phyloP scores from a whole-genome alignment of 2,329 filamentous ascomycete species.

The Colletotrichum trifolii region DNA sequence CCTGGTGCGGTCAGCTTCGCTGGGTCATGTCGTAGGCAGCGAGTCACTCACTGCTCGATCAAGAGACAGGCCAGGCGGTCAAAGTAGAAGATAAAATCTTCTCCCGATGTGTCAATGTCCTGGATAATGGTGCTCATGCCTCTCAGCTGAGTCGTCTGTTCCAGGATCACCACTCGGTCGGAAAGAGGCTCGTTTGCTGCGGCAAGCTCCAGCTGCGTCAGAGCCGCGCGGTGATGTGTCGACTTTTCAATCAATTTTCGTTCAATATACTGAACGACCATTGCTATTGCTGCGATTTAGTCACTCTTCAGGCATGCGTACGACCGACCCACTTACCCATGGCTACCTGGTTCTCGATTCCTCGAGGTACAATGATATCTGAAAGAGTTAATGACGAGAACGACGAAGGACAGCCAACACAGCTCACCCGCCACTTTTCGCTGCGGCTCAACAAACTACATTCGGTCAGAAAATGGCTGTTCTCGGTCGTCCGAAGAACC shows the following conservation, averaged over 20 bases:
- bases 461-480: not conserved
- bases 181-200: slow-evolving; percentile 79
- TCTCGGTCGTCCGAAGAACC: slow-evolving; percentile 10
- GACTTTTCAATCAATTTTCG: slow-evolving; percentile 90
- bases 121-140: slow-evolving; percentile 94
- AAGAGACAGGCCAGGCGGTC: slow-evolving; percentile 87
- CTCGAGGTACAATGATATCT: slow-evolving; percentile 95
- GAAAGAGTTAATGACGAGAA: slow-evolving; percentile 34
- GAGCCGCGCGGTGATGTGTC: slow-evolving; percentile 79
- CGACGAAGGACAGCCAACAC: not conserved
- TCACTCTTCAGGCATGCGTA: not conserved
- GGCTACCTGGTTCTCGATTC: slow-evolving; percentile 93
- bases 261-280: slow-evolving; percentile 94
- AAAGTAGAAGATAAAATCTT: slow-evolving; percentile 98
- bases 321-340: slow-evolving; percentile 67
- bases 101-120: slow-evolving; percentile 79
- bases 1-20: slow-evolving; percentile 52
- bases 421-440: slow-evolving; percentile 79
- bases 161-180: slow-evolving; percentile 77
- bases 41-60: slow-evolving; percentile 73
- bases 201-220: slow-evolving; percentile 79
- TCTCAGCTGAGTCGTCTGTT: slow-evolving; percentile 81
- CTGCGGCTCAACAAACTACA: slow-evolving; percentile 87
- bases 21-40: not conserved
- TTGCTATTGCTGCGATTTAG: slow-evolving; percentile 61